Conservation (phyloP, 768 basidiomycete genomes). For the Collybiopsis confluens region DNA sequence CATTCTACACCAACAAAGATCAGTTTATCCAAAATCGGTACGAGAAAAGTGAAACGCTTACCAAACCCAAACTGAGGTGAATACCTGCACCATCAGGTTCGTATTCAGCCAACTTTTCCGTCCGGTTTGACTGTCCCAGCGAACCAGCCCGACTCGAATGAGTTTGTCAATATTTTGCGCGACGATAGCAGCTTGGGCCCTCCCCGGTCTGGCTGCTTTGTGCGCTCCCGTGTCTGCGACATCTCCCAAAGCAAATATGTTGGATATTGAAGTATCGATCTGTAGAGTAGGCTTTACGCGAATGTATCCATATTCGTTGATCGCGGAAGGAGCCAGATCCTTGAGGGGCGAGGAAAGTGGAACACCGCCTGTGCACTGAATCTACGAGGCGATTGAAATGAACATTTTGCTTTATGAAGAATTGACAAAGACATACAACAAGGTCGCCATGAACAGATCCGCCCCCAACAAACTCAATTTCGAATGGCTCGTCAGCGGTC, state of each 20-base stretch:
- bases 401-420: too few relatives aligned
- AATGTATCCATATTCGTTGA: slow-evolving; percentile 11
- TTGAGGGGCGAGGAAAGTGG: slow-evolving; percentile 12
- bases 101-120: slow-evolving; percentile 8
- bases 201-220: slow-evolving; percentile 12
- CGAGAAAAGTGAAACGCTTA: too few relatives aligned
- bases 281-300: slow-evolving; percentile 14
- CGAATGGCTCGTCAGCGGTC: slow-evolving; percentile 20
- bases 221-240: slow-evolving; percentile 13
- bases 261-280: slow-evolving; percentile 9
- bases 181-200: slow-evolving; percentile 7
- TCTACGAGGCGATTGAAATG: background rate
- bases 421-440: slow-evolving; percentile 25
- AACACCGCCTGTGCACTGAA: slow-evolving; percentile 12
- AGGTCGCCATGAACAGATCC: slow-evolving; percentile 34
- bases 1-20: background rate
- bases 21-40: too few relatives aligned
- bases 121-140: background rate
- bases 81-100: slow-evolving; percentile 5
- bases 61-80: slow-evolving; percentile 12
- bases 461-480: slow-evolving; percentile 34
- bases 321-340: slow-evolving; percentile 10
- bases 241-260: slow-evolving; percentile 12
- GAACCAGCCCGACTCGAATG: background rate
- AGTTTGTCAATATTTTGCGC: slow-evolving; percentile 9